phyloP scores from a whole-genome alignment of 2,329 filamentous ascomycete species.

The Cytospora leucostoma region DNA sequence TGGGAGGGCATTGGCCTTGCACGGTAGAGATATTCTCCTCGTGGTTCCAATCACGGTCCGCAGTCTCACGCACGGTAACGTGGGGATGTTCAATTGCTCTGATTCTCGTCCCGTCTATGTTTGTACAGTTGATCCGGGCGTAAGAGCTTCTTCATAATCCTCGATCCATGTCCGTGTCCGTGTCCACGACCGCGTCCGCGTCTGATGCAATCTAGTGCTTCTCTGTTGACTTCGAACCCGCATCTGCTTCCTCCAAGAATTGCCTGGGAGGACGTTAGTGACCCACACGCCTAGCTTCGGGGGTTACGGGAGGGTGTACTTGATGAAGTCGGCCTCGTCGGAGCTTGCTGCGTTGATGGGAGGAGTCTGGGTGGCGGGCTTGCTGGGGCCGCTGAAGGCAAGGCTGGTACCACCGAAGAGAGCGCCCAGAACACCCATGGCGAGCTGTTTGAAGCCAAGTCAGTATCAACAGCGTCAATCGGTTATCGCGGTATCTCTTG shows the following conservation, averaged over 20 bases:
- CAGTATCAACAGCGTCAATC: conserved; percentile 29
- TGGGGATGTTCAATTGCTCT: conserved; percentile 22
- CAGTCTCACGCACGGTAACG: neutral
- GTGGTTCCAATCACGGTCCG: neutral
- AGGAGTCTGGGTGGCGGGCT: conserved; percentile 47
- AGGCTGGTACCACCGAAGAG: conserved; percentile 53
- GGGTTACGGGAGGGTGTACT: conserved; percentile 47
- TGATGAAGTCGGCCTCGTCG: conserved; percentile 67
- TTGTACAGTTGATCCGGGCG: conserved; percentile 21
- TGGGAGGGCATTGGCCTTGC: neutral
- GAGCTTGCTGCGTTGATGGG: conserved; percentile 64
- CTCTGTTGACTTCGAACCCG: conserved; percentile 44
- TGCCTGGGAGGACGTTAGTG: conserved; percentile 41
- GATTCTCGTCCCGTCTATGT: conserved; percentile 22
- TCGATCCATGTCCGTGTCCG: neutral
- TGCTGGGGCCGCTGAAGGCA: conserved; percentile 48
- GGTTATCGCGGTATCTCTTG: conserved; percentile 1
- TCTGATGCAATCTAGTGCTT: conserved; percentile 42
- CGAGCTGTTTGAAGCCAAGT: conserved; percentile 46
- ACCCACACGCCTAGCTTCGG: neutral
- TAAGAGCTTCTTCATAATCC: conserved; percentile 7
- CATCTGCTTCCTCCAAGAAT: conserved; percentile 48
- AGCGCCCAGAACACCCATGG: conserved; percentile 56
- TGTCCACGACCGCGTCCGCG: neutral
- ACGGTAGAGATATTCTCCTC: neutral